A percentile compares a stretch with the other conserved stretches of the same genome.
Evolutionary conservation across 768 basidiomycete species (phyloP).

Genomic region (Suillus alpinus): DNA sequence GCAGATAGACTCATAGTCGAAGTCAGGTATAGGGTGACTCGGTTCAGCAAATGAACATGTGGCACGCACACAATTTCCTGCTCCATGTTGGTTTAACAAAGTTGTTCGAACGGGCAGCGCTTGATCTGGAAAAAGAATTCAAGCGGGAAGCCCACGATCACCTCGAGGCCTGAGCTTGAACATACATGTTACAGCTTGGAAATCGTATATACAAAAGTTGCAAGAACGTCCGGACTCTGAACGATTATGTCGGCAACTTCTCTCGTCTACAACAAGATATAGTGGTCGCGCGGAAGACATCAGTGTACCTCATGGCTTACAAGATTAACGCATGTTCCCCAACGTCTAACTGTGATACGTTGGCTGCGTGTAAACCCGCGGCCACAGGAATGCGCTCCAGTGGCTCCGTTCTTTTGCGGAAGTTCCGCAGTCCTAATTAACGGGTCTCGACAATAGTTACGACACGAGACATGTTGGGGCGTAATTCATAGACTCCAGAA

Average conservation of each 20-base stretch:
- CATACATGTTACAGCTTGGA: slow-evolving; percentile 1
- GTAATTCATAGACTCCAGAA: not conserved
- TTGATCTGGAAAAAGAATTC: not conserved
- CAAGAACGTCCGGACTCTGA: slow-evolving; percentile 5
- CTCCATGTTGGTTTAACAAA: no score
- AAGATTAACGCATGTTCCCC: slow-evolving; percentile 1
- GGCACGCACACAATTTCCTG: not conserved
- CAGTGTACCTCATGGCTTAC: slow-evolving; percentile 8
- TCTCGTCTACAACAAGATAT: slow-evolving; percentile 11
- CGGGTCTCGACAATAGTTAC: not conserved
- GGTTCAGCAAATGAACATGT: not conserved
- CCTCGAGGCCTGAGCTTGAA: slow-evolving; percentile 1
- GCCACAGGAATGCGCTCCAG: slow-evolving; percentile 15
- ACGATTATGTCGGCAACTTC: slow-evolving; percentile 8
- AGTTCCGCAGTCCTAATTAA: slow-evolving; percentile 9
- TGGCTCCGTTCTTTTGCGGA: slow-evolving; percentile 13
- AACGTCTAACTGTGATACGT: slow-evolving; percentile 2
- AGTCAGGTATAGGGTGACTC: not conserved
- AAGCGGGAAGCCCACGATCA: not conserved
- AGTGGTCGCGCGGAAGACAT: slow-evolving; percentile 6
- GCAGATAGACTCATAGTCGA: not conserved
- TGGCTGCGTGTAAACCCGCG: slow-evolving; percentile 24
- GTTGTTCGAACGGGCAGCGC: not conserved
- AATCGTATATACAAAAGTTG: not conserved
- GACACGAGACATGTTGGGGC: slow-evolving; percentile 4